These are phyloP conservation scores for Phaffia rhodozyma DNA, from an alignment of 1,284 basidiomycete genomes.

Conservation along the genomic window DNA sequence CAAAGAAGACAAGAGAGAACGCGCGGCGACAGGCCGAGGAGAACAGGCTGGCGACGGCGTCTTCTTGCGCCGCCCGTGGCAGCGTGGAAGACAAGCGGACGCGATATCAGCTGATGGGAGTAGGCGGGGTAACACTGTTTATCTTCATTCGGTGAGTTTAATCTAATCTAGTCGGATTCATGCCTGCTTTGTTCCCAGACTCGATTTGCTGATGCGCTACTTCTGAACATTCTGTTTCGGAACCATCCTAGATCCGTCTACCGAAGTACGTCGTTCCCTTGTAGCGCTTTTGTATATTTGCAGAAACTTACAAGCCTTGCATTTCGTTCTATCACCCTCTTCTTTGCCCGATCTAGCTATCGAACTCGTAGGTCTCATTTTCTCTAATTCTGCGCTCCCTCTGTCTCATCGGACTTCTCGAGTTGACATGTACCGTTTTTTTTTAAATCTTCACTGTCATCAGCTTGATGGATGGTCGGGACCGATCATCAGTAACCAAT, in stretches of 20 bases:
- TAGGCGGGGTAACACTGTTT: slow-evolving; percentile 34
- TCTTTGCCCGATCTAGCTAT: slow-evolving; percentile 28
- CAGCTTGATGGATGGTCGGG: slow-evolving; percentile 48
- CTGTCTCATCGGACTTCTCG: too few relatives aligned
- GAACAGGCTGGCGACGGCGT: not conserved
- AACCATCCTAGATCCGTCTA: slow-evolving; percentile 9
- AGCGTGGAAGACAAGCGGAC: slow-evolving; percentile 11
- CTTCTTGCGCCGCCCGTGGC: slow-evolving; percentile 4
- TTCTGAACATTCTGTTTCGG: too few relatives aligned
- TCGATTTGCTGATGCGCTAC: too few relatives aligned
- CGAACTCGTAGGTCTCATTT: too few relatives aligned
- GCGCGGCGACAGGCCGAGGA: not conserved
- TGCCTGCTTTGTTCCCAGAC: slow-evolving; percentile 27
- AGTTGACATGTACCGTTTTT: too few relatives aligned
- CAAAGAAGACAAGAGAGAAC: not conserved
- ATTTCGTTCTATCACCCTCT: slow-evolving; percentile 22
- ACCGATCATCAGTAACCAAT: slow-evolving; percentile 43
- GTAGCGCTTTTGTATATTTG: too few relatives aligned
- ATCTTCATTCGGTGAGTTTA: slow-evolving; percentile 40
- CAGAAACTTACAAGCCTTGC: slow-evolving; percentile 1
- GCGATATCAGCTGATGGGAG: slow-evolving; percentile 26
- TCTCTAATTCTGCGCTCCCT: too few relatives aligned
- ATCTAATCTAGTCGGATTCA: too few relatives aligned
- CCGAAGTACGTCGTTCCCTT: slow-evolving; percentile 28
- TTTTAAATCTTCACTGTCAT: too few relatives aligned